phyloP scores from a whole-genome alignment of 2,329 filamentous ascomycete genomes.

The Aspergillus udagawae region DNA sequence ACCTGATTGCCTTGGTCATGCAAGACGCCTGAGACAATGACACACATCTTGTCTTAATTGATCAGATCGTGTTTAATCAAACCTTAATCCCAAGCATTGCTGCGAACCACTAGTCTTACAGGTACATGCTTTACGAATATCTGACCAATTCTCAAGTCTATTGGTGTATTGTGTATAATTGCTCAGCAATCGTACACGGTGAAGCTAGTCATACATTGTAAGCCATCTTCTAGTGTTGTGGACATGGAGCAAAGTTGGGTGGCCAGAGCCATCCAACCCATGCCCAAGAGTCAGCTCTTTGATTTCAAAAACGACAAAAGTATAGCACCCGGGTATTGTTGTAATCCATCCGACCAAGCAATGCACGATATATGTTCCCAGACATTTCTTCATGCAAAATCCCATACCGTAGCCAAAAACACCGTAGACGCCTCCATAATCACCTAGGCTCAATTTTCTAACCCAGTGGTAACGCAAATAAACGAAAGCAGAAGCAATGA shows the following conservation, averaged over 20 bases:
- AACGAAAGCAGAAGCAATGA: neutral
- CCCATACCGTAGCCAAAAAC: neutral
- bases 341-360: constrained; percentile 11
- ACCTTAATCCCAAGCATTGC: neutral
- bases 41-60: neutral
- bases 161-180: neutral
- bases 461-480: neutral
- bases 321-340: constrained; percentile 12
- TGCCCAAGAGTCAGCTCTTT: neutral
- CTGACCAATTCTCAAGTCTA: neutral
- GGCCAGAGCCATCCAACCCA: neutral
- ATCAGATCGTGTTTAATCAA: neutral
- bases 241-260: neutral
- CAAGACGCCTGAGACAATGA: neutral
- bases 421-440: neutral
- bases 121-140: neutral
- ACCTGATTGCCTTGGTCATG: neutral
- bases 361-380: neutral
- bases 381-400: neutral
- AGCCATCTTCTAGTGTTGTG: neutral
- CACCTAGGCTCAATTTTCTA: neutral
- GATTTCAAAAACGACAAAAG: constrained; percentile 2
- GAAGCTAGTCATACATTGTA: neutral
- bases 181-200: neutral
- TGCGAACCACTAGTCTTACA: neutral